Evolutionary conservation across 805 yeast genomes (phyloP).

Genomic region (Saccharomycopsis capsularis): DNA sequence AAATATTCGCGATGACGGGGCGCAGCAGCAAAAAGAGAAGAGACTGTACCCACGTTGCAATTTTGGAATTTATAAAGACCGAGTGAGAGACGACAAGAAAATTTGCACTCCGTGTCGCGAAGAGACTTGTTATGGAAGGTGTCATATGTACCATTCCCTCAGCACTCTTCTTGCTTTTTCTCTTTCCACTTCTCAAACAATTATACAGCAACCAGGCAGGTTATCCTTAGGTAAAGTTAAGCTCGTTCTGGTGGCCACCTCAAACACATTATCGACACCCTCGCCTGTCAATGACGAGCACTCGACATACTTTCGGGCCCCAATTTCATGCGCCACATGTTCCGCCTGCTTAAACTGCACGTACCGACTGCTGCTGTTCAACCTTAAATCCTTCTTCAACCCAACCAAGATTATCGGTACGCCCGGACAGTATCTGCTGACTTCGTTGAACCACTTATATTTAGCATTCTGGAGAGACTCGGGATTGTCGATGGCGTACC

Average conservation of each 20-base stretch:
- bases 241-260: slow-evolving; percentile 64
- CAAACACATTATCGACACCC: slow-evolving; percentile 91
- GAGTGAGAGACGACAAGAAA: too few species aligned
- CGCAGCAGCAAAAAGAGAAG: too few species aligned
- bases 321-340: slow-evolving; percentile 65
- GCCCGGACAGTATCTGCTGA: slow-evolving; percentile 67
- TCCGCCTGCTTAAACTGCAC: slow-evolving; percentile 59
- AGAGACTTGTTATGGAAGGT: not conserved
- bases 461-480: slow-evolving; percentile 81
- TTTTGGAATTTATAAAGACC: too few species aligned
- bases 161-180: too few species aligned
- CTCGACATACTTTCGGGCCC: slow-evolving; percentile 78
- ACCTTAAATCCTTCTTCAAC: slow-evolving; percentile 72
- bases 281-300: slow-evolving; percentile 91
- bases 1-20: too few species aligned
- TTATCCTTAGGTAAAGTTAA: slow-evolving; percentile 11
- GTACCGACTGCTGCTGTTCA: slow-evolving; percentile 33
- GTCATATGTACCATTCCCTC: not conserved
- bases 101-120: too few species aligned
- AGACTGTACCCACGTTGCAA: too few species aligned
- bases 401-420: slow-evolving; percentile 79
- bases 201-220: slow-evolving; percentile 10
- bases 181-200: not conserved
- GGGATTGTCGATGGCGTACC: slow-evolving; percentile 77
- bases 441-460: slow-evolving; percentile 84